Conservation (phyloP, 345 rosid species). For the Citrus inodora region DNA sequence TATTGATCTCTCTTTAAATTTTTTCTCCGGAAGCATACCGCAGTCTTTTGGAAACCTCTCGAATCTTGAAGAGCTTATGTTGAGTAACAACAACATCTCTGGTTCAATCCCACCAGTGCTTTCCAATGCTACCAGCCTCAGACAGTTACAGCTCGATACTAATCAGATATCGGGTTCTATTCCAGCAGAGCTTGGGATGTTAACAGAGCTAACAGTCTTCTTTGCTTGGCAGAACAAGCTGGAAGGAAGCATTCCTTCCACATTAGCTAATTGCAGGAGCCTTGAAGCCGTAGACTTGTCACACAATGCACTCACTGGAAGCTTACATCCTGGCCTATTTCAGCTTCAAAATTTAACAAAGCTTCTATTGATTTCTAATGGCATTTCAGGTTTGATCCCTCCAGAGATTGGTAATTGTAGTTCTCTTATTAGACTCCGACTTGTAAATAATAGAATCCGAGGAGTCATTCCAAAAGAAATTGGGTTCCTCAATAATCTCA, state of each 20-base stretch:
- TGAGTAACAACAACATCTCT: slow-evolving; percentile 74
- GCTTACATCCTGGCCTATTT: slow-evolving; percentile 61
- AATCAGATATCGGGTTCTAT: slow-evolving; percentile 72
- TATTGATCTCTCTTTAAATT: slow-evolving; percentile 76
- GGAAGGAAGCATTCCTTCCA: slow-evolving; percentile 64
- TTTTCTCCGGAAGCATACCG: slow-evolving; percentile 72
- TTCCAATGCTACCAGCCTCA: slow-evolving; percentile 53
- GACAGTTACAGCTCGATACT: slow-evolving; percentile 73
- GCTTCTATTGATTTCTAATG: slow-evolving; percentile 70
- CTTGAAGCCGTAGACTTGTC: slow-evolving; percentile 71
- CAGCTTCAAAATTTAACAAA: slow-evolving; percentile 70
- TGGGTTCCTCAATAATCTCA: slow-evolving; percentile 54
- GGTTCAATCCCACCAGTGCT: slow-evolving; percentile 76
- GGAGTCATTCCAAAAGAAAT: slow-evolving; percentile 71
- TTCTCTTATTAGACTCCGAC: slow-evolving; percentile 58
- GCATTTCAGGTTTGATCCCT: slow-evolving; percentile 67
- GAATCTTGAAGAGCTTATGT: slow-evolving; percentile 72
- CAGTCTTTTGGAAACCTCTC: slow-evolving; percentile 59
- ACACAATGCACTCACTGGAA: slow-evolving; percentile 64
- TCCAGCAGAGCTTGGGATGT: slow-evolving; percentile 65
- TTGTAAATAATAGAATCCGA: slow-evolving; percentile 50
- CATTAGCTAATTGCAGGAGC: slow-evolving; percentile 56
- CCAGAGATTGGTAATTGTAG: slow-evolving; percentile 63
- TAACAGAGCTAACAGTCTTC: slow-evolving; percentile 61
- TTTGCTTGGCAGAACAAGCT: slow-evolving; percentile 83